These are phyloP conservation scores for Blumeria graminis DNA, from an alignment of 2,329 filamentous ascomycete species.

Conservation along the genomic window DNA sequence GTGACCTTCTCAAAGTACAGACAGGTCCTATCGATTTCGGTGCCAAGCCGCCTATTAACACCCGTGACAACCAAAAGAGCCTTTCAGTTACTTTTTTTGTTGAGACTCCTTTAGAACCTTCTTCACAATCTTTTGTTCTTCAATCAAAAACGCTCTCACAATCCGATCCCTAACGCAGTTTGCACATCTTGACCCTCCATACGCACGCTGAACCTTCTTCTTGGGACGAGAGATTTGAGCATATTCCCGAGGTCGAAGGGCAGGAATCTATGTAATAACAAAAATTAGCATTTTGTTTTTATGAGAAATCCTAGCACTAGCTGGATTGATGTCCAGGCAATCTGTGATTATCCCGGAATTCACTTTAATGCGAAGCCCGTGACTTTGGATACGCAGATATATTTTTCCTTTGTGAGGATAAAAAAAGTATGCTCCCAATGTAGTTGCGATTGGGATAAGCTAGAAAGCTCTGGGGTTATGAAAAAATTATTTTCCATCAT, in stretches of 20 bases:
- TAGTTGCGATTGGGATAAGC: too few relatives aligned
- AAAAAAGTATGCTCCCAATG: too few relatives aligned
- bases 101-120: conserved; percentile 98
- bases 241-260: conserved; percentile 96
- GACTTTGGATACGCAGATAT: too few relatives aligned
- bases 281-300: conserved; percentile 12
- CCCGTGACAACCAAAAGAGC: too few relatives aligned
- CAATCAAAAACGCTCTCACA: conserved; percentile 94
- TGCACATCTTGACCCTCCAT: conserved; percentile 94
- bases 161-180: conserved; percentile 97
- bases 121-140: conserved; percentile 99
- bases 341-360: too few relatives aligned
- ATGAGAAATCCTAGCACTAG: too few relatives aligned
- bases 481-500: too few relatives aligned
- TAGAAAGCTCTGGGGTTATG: too few relatives aligned
- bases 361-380: too few relatives aligned
- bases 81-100: conserved; percentile 25
- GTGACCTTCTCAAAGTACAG: background rate
- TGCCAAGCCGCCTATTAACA: background rate
- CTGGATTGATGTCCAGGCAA: too few relatives aligned
- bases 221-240: conserved; percentile 89
- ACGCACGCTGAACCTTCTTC: conserved; percentile 98
- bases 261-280: conserved; percentile 42
- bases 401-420: too few relatives aligned
- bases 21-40: background rate